Evolutionary conservation across 495 filamentous ascomycete species (phyloP), one percentile per base, ranked within the genome.

Genomic region (Trichoderma erinaceum): DNA sequence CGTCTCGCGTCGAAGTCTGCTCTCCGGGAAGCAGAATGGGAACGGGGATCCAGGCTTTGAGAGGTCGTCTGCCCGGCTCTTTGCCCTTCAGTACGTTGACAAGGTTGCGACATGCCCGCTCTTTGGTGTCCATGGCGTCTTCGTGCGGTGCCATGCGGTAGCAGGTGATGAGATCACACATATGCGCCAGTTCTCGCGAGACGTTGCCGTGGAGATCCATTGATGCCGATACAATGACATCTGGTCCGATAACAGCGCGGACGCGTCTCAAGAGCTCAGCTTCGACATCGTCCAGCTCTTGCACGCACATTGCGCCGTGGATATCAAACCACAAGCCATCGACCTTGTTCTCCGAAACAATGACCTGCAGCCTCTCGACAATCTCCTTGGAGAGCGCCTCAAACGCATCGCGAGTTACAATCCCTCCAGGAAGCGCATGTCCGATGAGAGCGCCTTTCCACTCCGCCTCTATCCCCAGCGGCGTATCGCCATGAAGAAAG

Each of bases 141-240:
- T 82, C 78, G 58, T 86, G 84, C 5, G 84, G 84, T 41, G 84
- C 84, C 70, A 78, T 85, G 21, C 84, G 84, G 70, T 84, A 87
- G 67, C 83, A 85, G 2, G 84, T 87, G 15, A 86, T 82, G 21
- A 86, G 71, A 67, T 87, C 84, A 2, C 73, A 75, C 69, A 82
- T 79, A 69, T 85, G 83, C 3, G 74, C 81, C 3, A 87, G 73
- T 29, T 80, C 74, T 13, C 76, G 75, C 12, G 84, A 86, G 12
- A 87, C 84, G 70, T 87, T 86, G 0, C 84, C 84, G 70, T 87
- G 84, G 4, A 87, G 70, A 70, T 87, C 84, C 83, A 86, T 85
- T 1, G 82, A 85, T 1, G 84, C 78, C 4, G 83, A 85, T 7
- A 87, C 83, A 25, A 85, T 65, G 10, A 83, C 82, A 27, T 80